Base-by-base conservation (phyloP, 805 yeast genomes). In the Saccharomycopsis malanga region DNA sequence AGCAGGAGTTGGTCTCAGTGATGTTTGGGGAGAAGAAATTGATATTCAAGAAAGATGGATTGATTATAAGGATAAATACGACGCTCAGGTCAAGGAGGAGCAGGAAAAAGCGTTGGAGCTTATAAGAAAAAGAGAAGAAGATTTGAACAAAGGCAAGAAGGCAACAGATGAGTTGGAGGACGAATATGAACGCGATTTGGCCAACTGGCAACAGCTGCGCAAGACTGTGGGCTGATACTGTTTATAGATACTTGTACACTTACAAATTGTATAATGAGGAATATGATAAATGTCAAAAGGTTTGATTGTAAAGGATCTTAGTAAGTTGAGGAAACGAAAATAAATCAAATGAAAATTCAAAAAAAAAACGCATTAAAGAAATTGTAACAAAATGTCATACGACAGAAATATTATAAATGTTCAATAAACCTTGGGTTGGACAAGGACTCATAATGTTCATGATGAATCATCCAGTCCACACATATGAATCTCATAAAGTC, bases 31-130 rank as follows among this genome's bases (percentile, higher is more conserved):
- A 5, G 53, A 49, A 20, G 53, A 49, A 41, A 67, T 77, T 4
- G 96, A 89, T 61, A 76, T 87, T 3, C 98, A 93, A 56, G 98
- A 93, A 55, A 72, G 99, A 50, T 93, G 98, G 98, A 76, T 93
- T 9, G 96, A 87, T 49, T 72, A 81, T 54, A 93, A 89, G 61
- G 83, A 76, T 23, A 69, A 68, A 42, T 88, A 86, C 62, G 98
- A 93, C 54, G 72, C 75, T 42, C 70, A 71, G 42, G 83, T 77
- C 52, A 69, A 67, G 29, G 72, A 75, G 44, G 68, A 70, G 48
- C 65, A 70, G 29, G 62, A 67, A 39, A 68, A 65, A 42, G 57
- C 73, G 21, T 55, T 68, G n/a, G 70, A 70, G 40, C 53, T 59
- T 41, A 58, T 66, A 21, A 66, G 68, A 3, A 68, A 69, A 53